Evolutionary conservation across 1,139 yeast genomes (phyloP).

Genomic region (Taiozyma sp.): DNA sequence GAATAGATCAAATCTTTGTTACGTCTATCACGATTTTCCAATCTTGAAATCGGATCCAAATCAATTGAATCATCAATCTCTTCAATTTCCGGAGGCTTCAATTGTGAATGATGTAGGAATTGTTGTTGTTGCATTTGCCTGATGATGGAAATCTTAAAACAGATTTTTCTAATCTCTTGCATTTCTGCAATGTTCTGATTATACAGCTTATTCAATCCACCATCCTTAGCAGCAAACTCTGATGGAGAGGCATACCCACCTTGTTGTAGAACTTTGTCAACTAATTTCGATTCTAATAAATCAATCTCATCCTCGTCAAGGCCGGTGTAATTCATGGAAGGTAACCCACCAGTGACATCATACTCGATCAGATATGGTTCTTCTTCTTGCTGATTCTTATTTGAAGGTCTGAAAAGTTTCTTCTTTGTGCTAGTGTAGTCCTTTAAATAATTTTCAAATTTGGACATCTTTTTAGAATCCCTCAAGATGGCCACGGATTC

Average conservation of each 20-base stretch:
- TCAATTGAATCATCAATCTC: constrained; percentile 58
- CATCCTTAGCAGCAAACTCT: constrained; percentile 34
- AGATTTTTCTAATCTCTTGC: constrained; percentile 83
- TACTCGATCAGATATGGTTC: constrained; percentile 67
- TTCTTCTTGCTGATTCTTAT: constrained; percentile 23
- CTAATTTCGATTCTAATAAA: constrained; percentile 44
- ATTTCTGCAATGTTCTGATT: constrained; percentile 68
- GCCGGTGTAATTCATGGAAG: constrained; percentile 57
- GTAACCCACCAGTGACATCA: constrained; percentile 78
- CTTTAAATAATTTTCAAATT: constrained; percentile 26
- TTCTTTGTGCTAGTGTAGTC: constrained; percentile 24
- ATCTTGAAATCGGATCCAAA: constrained; percentile 72
- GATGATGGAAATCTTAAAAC: constrained; percentile 84
- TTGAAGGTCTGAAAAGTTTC: constrained; percentile 15
- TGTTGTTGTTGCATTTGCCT: constrained; percentile 83
- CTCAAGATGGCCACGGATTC: constrained; percentile 68
- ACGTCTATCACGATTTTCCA: constrained; percentile 51
- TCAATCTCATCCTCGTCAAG: constrained; percentile 45
- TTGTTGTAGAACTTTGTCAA: constrained; percentile 28
- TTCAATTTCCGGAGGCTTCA: constrained; percentile 66
- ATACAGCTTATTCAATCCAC: constrained; percentile 60
- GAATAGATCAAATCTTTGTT: constrained; percentile 57
- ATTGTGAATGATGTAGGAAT: constrained; percentile 68
- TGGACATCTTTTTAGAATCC: constrained; percentile 54
- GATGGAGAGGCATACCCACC: constrained; percentile 33